These are phyloP conservation scores for Gaultheria prostrata DNA, from an alignment of 148 eudicot genomes.

Conservation along the genomic window DNA sequence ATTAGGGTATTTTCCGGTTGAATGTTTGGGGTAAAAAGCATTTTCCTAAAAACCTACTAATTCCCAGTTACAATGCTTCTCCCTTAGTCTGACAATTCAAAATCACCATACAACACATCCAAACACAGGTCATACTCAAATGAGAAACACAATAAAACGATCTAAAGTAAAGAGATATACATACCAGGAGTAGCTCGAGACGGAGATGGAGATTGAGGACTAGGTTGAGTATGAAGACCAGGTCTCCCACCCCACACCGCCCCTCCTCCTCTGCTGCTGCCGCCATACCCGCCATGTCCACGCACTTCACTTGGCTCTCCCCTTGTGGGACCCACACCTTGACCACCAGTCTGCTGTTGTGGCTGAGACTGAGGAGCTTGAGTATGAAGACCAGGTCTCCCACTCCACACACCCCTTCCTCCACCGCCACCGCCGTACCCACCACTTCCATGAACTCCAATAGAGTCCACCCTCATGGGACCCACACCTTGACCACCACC, in stretches of 20 bases:
- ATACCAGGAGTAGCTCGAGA: neutral
- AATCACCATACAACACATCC: neutral
- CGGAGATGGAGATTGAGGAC: neutral
- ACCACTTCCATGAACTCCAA: neutral
- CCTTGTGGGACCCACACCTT: neutral
- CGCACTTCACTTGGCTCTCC: neutral
- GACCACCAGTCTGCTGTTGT: neutral
- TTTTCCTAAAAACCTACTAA: neutral
- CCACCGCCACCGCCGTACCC: no score
- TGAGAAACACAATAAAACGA: neutral
- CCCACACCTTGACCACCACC: neutral
- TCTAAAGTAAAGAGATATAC: neutral
- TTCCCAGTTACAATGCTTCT: neutral
- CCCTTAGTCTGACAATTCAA: neutral
- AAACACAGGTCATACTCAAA: neutral
- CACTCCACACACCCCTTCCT: neutral
- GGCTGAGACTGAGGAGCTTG: neutral
- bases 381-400: slow-evolving; percentile 2
- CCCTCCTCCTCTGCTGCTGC: neutral
- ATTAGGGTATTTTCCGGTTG: no score
- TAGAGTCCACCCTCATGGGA: neutral
- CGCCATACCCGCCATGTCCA: neutral
- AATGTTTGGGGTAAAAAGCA: no score
- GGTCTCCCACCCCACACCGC: neutral
- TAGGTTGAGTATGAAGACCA: neutral